Evolutionary conservation across 768 basidiomycete genomes (phyloP), one percentile per base, ranked within the genome.

Genomic region (Calocera viscosa): DNA sequence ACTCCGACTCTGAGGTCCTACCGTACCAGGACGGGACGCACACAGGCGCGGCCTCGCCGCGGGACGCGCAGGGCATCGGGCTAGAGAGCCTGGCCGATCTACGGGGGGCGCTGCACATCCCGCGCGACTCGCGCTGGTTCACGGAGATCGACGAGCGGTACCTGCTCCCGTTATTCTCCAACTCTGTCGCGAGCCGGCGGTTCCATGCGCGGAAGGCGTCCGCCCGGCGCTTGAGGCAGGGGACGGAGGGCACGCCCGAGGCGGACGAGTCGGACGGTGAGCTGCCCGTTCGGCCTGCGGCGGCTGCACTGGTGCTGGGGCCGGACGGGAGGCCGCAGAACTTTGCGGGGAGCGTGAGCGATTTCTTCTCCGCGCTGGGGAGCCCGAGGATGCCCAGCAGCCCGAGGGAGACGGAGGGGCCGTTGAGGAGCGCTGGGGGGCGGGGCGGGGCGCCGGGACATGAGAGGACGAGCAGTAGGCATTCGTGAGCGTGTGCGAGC

Each of bases 61-160:
- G 43, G 28, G 32, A 39, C 33, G 33, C 32, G 22, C 30, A 22
- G 17, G 24, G 49, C 14, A 26, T 53, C 49, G 32, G 24, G 22
- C 24, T 68, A 33, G 5, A 65, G 49, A 22, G 49, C 53, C n/a
- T 68, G 65, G 12, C 64, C 64, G 34, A 38, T 65, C 8, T 64
- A 47, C 17, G 65, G 43, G 68, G 68, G 47, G 40, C 39, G 65
- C 3, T 65, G 41, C 19, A 30, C 64, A 53, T 33, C 33, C 10
- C 64, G 32, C 32, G 67, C 41, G 92, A 95, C 65, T 88, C 90
- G 32, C 90, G 91, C 75, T 97, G 94, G 93, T 97, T 97, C 86
- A 93, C 94, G 71, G 82, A 88, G 49, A 77, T 99, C 40, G 95
- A 99, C 76, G 94, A 99, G 77, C 83, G 92, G 70, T 99, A 95